Base-by-base conservation (phyloP, 208 protist genomes). In the Trichomonas vaginalis region DNA sequence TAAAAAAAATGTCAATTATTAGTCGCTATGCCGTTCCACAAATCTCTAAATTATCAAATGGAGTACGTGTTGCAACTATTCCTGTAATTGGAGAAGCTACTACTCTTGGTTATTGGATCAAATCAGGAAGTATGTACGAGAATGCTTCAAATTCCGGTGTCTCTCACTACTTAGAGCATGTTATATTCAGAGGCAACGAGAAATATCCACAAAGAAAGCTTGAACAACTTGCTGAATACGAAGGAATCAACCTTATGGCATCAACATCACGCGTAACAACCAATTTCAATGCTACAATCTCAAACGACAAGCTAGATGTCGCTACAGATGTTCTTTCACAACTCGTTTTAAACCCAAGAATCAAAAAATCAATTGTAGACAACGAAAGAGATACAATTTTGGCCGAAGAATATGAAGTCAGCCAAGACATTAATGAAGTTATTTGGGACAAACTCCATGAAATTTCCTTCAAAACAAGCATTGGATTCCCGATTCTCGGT, bases 91-190 rank as follows among this genome's bases (percentile, higher is more conserved):
- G 40, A 12, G 42, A 92, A 17, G 4, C 46, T 51, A 48, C 86
- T 35, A 92, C 86, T 12, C 15, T 92, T 47, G 86, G 86, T 39
- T n/a, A 48, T 21, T 92, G 86, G 86, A 45, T 92, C 0, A 92
- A 92, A 92, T 92, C 86, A 37, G 86, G 86, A 27, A 51, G 45
- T 17, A 92, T 92, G 42, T 92, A 92, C 17, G 86, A 92, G 37
- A 92, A 47, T 15, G 27, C 4, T 21, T 12, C 42, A 92, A 92
- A 92, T 51, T 48, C 42, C 15, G 86, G 86, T 47, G 45, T 51
- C 15, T 23, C 86, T 56, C 86, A 92, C 86, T 92, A 56, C 86
- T 51, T 92, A 48, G 86, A 92, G 39, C 86, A 92, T 47, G 35
- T 92, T 35, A 48, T 92, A 39, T 92, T 92, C 27, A 48, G 45